Percentiles rank a stretch among this genome's conserved stretches.
These are phyloP conservation scores for Candolleomyces eurysporus DNA, from an alignment of 768 basidiomycete species.

Conservation along the genomic window DNA sequence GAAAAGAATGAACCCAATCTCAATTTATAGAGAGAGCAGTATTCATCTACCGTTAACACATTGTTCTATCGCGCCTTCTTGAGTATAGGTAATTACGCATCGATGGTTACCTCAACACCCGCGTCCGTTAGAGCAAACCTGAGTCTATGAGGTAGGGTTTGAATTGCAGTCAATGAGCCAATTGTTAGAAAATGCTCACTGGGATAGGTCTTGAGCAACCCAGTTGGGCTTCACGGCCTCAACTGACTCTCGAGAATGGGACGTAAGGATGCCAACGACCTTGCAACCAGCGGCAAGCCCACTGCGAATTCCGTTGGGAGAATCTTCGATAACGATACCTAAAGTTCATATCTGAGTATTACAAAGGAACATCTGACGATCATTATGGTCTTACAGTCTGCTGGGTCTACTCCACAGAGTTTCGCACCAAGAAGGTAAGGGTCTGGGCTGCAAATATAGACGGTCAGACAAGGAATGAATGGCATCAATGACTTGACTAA, in stretches of 20 bases:
- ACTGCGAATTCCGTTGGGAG: conserved; percentile 84
- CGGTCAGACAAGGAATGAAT: neutral
- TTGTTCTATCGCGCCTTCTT: neutral
- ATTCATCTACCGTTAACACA: neutral
- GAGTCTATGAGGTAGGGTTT: neutral
- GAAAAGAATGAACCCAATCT: too few relatives aligned
- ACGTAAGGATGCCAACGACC: conserved; percentile 80
- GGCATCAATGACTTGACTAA: neutral
- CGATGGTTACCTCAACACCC: neutral
- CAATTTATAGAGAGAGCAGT: too few relatives aligned
- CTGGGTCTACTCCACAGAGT: conserved; percentile 58
- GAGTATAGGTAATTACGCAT: neutral
- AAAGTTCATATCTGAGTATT: neutral
- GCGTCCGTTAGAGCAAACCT: neutral
- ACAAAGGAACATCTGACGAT: neutral
- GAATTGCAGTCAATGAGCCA: neutral
- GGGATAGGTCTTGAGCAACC: conserved; percentile 69
- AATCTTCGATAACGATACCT: conserved; percentile 93
- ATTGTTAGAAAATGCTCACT: conserved; percentile 35
- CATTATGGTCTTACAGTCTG: conserved; percentile 47
- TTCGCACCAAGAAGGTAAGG: conserved; percentile 88
- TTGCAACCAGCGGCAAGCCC: conserved; percentile 80
- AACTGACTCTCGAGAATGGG: conserved; percentile 69
- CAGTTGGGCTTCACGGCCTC: conserved; percentile 61
- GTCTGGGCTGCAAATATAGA: conserved; percentile 48